Conservation (phyloP, 768 basidiomycete species). For the Boletus reticuloceps region DNA sequence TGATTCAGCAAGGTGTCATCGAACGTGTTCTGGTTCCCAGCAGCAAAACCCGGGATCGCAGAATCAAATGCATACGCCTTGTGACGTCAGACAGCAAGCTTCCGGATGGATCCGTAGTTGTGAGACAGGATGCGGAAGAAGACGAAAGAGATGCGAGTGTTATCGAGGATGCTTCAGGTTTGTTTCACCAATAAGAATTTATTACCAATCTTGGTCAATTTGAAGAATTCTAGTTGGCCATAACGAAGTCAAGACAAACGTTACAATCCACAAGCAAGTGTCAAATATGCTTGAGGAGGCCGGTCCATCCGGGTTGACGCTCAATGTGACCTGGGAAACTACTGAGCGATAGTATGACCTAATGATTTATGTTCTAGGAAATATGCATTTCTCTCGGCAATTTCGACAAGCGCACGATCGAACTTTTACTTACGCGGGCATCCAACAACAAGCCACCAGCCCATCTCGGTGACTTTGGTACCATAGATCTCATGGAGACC, state of each 20-base stretch:
- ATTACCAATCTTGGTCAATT: neutral
- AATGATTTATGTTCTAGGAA: slow-evolving; percentile 44
- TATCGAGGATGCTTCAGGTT: slow-evolving; percentile 34
- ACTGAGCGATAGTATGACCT: neutral
- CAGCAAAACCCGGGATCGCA: slow-evolving; percentile 43
- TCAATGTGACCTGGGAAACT: slow-evolving; percentile 48
- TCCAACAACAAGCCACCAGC: slow-evolving; percentile 61
- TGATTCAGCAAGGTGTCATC: slow-evolving; percentile 69
- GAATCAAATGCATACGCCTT: slow-evolving; percentile 66
- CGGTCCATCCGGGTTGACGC: slow-evolving; percentile 65
- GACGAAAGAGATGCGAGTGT: slow-evolving; percentile 35
- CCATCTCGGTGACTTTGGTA: slow-evolving; percentile 70
- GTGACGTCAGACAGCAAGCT: slow-evolving; percentile 40
- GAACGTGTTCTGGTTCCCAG: slow-evolving; percentile 74
- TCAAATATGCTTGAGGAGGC: slow-evolving; percentile 69
- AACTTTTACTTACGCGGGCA: slow-evolving; percentile 72
- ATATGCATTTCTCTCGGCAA: slow-evolving; percentile 57
- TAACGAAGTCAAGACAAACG: slow-evolving; percentile 51
- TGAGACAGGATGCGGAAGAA: slow-evolving; percentile 37
- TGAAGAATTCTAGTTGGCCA: slow-evolving; percentile 27
- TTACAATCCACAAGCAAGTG: slow-evolving; percentile 78
- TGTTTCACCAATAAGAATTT: slow-evolving; percentile 5
- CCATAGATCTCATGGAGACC: slow-evolving; percentile 75
- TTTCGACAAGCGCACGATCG: slow-evolving; percentile 80
- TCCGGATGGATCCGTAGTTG: slow-evolving; percentile 36